Base-by-base conservation (phyloP, 129 eudicot species). In the Mikania micrantha region DNA sequence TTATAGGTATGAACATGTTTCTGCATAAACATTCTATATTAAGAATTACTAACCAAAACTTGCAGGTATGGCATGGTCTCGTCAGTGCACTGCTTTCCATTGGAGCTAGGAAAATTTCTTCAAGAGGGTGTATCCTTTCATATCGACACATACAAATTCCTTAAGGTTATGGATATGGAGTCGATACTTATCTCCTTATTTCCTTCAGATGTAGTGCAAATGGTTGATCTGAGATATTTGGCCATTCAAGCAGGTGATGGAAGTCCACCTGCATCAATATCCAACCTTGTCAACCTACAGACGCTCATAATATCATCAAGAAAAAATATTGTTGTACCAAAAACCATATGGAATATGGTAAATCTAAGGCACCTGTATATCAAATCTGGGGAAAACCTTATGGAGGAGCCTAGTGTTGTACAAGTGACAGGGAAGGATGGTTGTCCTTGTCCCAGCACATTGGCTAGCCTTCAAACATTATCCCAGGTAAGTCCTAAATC, bases 191-290 rank as follows among this genome's bases (percentile, higher is more conserved):
- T 70, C 12, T 12, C 49, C 21, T 0, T 34, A 39, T 74, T 70
- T 53, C 78, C 77, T 16, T 5, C 1, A 1, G 71, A 58, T 1
- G 44, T 61, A 20, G 10, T 11, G 36, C 24, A 57, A 0, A 70
- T 76, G 2, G 47, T 11, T 67, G 56, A 56, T 34, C 52, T 83
- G 25, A 76, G 82, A 34, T 80, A 69, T 60, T 31, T 84, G 68
- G 76, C 74, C 31, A 38, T 74, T 59, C 71, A 52, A 54, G 66
- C 48, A 7, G 35, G 22, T 47, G 54, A 32, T 20, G 50, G 50
- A 9, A 50, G 60, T 24, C 65, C 66, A 3, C 74, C 66, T 4
- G 21, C 67, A 29, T 70, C 74, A 15, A 56, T 80, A 70, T 66
- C 65, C 15, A 64, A 64, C 29, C 77, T 80, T 17, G 39, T 29